phyloP scores from a whole-genome alignment of 495 filamentous ascomycete genomes.

The Aspergillus diversus region DNA sequence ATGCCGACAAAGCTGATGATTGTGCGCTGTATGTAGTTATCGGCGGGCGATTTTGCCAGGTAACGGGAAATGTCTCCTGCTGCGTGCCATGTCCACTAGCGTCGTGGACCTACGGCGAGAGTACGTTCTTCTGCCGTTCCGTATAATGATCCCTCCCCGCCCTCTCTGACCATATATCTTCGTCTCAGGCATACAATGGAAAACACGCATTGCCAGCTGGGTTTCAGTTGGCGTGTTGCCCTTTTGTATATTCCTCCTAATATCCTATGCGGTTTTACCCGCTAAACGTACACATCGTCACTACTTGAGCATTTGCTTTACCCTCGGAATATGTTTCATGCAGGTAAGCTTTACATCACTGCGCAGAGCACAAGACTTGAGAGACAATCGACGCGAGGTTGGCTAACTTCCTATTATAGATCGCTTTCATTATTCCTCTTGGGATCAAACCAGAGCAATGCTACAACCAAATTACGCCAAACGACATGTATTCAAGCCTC shows the following conservation, averaged over 20 bases:
- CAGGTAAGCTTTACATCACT: slow-evolving; percentile 57
- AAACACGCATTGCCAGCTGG: slow-evolving; percentile 72
- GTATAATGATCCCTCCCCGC: background rate
- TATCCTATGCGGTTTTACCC: slow-evolving; percentile 82
- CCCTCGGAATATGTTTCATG: slow-evolving; percentile 73
- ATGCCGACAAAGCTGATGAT: slow-evolving; percentile 4
- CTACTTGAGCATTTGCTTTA: slow-evolving; percentile 87
- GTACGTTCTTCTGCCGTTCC: slow-evolving; percentile 41
- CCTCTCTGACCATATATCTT: slow-evolving; percentile 1
- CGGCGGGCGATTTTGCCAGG: slow-evolving; percentile 65
- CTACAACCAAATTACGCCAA: slow-evolving; percentile 86
- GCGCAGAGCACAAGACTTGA: background rate
- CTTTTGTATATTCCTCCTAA: slow-evolving; percentile 73
- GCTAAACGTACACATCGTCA: slow-evolving; percentile 90
- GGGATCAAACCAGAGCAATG: slow-evolving; percentile 81
- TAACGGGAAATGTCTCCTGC: slow-evolving; percentile 56
- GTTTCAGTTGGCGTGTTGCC: slow-evolving; percentile 74
- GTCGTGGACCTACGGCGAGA: slow-evolving; percentile 81
- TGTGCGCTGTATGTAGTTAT: slow-evolving; percentile 54
- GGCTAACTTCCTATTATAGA: slow-evolving; percentile 22
- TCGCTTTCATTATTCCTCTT: slow-evolving; percentile 88
- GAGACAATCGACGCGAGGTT: background rate
- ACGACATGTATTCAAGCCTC: slow-evolving; percentile 82
- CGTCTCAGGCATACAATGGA: slow-evolving; percentile 22
- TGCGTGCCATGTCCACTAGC: slow-evolving; percentile 91